Evolutionary conservation across 306 rosid genomes (phyloP), one percentile per base, ranked within the genome.

Genomic region (Inga oerstediana): DNA sequence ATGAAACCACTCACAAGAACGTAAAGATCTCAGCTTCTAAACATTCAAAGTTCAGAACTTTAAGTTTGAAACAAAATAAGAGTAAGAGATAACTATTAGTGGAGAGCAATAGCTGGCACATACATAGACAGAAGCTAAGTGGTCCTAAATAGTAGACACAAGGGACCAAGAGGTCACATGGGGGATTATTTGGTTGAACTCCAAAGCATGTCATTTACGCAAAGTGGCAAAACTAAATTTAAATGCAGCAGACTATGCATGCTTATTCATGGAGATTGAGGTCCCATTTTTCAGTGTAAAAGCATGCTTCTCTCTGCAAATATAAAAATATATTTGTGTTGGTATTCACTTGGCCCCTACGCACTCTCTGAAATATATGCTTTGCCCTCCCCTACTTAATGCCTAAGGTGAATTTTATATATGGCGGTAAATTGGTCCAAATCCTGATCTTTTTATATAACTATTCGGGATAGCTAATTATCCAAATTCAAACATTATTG

Each of bases 121-220:
- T 62, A 11, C 13, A 27, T 44, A 79, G 46, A 27, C 27, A 11
- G 67, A 82, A 43, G 59, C 22, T 52, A 77, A 81, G 83, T 85
- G 85, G 83, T 85, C 88, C 88, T 73, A 34, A 85, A 51, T 46
- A 76, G 64, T 77, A 52, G 72, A 77, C 83, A 85, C 74, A 71
- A 72, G 74, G 51, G 15, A 85, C 82, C 82, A 85, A 78, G 83
- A 54, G 68, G 6, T 78, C 85, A 85, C 85, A 78, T 81, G 88
- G 88, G 84, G 85, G 64, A 72, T 54, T 3, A 77, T 83, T 86
- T 86, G 91, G 81, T 88, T 83, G 87, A 81, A 83, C n/a, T n/a
- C n/a, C 86, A 43, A 52, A 54, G 62, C 54, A 62, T 22, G 34
- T 22, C 37, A 83, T 85, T 75, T 74, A 48, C 87, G 69, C 82